Evolutionary conservation across 805 yeast genomes (phyloP), one percentile per base, ranked within the genome.

Genomic region (Suhomyces xylopsoci): DNA sequence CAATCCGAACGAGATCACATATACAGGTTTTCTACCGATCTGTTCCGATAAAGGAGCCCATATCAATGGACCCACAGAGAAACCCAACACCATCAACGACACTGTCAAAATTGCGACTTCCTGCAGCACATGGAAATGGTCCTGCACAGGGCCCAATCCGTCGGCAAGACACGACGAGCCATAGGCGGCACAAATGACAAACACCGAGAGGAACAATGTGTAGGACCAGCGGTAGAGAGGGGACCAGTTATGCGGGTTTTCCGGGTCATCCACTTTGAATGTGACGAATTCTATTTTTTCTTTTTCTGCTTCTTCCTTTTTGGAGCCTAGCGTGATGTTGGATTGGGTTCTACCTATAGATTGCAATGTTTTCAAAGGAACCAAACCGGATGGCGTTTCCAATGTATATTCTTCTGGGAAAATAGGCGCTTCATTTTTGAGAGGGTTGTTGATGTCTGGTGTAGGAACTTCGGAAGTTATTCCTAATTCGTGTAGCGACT

Each of bases 91-190:
- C 96, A 90, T 90, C 34, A 91, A 71, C 0, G 97, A 88, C 58
- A 92, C 88, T 0, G 93, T 74, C 58, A 91, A 76, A 32, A 83
- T 85, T 8, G 97, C 82, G 19, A 90, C 97, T 67, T 88, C 97
- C 2, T 74, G 66, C 14, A 88, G 81, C 20, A 91, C 97, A 55
- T 82, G 71, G 67, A 78, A 90, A 61, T 83, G 78, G 12, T 85
- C 85, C 55, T 76, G 73, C 55, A 90, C 83, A 15, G 86, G 76
- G n/a, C 78, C 80, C 47, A 92, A 73, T 45, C 96, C 94, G 60
- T 96, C 96, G 24, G 96, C 86, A 61, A 90, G 87, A 65, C 93
- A 87, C 1, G 97, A 87, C 3, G 97, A 89, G 41, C 97, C 97
- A 67, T 89, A 91, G 2, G 97, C 97, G 28, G 93, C 97, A 62